These are phyloP conservation scores for Grigorovia transvaalensis DNA, from an alignment of 805 yeast genomes.

Conservation along the genomic window DNA sequence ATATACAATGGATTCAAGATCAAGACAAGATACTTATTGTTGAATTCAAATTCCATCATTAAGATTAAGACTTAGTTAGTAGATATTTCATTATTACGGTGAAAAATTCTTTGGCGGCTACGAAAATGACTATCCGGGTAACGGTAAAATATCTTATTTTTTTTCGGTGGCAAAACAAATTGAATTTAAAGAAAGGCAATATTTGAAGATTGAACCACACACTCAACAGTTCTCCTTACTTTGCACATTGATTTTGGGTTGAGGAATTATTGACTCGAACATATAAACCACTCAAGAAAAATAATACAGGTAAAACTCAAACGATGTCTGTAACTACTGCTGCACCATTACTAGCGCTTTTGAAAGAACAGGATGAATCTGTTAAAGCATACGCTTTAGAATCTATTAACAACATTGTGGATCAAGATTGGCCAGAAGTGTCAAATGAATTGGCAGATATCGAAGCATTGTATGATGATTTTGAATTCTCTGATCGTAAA, in stretches of 20 bases:
- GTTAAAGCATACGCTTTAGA: constrained; percentile 78
- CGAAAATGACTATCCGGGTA: constrained; percentile 3
- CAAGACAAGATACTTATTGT: no score
- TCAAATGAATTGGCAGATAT: constrained; percentile 81
- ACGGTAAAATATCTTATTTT: background rate
- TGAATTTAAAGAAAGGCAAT: background rate
- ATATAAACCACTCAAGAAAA: no score
- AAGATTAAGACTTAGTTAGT: no score
- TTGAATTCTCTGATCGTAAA: constrained; percentile 58
- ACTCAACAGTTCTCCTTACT: background rate
- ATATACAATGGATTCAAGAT: no score
- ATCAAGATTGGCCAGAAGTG: constrained; percentile 94
- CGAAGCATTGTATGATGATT: constrained; percentile 86
- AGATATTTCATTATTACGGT: no score
- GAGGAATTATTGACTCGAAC: no score
- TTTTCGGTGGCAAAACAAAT: constrained; percentile 16
- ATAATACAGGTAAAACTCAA: background rate
- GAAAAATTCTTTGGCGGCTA: background rate
- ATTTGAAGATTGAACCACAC: constrained; percentile 4
- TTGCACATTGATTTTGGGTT: no score
- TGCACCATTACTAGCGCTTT: constrained; percentile 81
- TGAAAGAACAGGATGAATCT: constrained; percentile 68
- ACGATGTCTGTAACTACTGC: constrained; percentile 59
- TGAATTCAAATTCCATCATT: no score
- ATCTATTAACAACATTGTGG: constrained; percentile 71